Conservation (phyloP, 306 rosid species). For the Cyclanthera cordifolia region DNA sequence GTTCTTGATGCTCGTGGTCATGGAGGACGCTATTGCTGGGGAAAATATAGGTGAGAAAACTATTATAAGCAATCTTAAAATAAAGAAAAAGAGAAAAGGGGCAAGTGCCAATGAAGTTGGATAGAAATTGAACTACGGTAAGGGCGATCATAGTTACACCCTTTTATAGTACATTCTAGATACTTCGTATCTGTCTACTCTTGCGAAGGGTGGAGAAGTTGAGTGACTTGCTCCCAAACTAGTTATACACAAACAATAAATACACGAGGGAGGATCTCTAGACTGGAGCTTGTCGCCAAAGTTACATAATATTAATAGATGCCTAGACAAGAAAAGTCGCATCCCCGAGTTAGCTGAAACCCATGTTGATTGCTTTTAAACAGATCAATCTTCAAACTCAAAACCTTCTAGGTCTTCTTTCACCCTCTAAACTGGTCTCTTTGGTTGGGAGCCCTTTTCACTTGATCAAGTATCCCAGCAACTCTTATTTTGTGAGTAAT, state of each 20-base stretch:
- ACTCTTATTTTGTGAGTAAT: conserved; percentile 1
- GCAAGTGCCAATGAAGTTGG: background rate
- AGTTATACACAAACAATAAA: too few species aligned
- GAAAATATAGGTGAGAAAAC: background rate
- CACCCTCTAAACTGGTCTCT: background rate
- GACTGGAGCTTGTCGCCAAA: too few species aligned
- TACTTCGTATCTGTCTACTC: background rate
- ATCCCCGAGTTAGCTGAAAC: background rate
- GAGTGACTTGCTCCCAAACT: too few species aligned
- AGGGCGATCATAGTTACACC: background rate
- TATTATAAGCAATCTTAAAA: background rate
- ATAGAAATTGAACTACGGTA: background rate
- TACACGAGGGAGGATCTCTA: background rate
- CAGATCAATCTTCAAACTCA: background rate
- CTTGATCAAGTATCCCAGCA: background rate
- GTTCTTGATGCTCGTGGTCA: background rate
- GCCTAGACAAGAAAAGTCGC: background rate
- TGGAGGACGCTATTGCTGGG: background rate
- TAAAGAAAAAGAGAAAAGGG: background rate
- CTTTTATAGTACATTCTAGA: background rate
- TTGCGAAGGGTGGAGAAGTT: too few species aligned
- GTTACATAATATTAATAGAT: too few species aligned
- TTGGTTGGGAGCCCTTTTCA: background rate
- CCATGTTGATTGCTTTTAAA: background rate
- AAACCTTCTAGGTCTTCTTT: background rate